Base-by-base conservation (phyloP, 176 grass and related monocot genomes). In the Musa schizocarpa region DNA sequence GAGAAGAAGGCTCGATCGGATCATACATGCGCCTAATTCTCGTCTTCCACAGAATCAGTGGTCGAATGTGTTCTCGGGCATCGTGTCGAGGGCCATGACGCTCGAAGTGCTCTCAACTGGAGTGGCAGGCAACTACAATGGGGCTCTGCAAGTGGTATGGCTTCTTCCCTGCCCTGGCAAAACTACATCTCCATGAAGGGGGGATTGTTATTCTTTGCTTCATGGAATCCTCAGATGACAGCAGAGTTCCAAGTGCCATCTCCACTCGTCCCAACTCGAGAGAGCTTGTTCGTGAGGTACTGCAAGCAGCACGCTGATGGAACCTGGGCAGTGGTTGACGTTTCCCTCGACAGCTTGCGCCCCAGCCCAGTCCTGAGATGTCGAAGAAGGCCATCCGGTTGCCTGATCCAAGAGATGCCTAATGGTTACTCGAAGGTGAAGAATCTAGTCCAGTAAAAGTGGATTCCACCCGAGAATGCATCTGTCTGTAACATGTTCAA, bases 241-340 rank as follows among this genome's bases (percentile, higher is more conserved):
- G 96, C 92, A 11, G 96, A 99, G 63, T 99, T 99, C 75, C 96
- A 99, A 82, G 96, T 99, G 71, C 88, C 96, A 0, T 94, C 96
- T 12, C 96, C 96, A 1, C 83, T 99, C 2, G 96, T 99, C 50
- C 91, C 96, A 3, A 99, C 96, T 0, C 72, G 96, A 43, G 96
- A 95, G 74, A 88, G 84, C 82, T 87, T 95, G 73, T 99, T 99
- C 23, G 91, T 85, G 52, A 89, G 96, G 56, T 95, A 99, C 80
- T 99, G 96, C 88, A 99, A 99, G 86, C 91, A 91, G 80, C 90
- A 89, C 1, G 71, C 84, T 0, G 91, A 99, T 21, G 96, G 96
- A 9, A 87, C 83, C 9, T 99, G 96, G 96, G 91, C 88, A 0
- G 91, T 99, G 11, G 96, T 92, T 9, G 96, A 99, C 52, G 91